Evolutionary conservation across 2,329 filamentous ascomycete species (phyloP), one percentile per base, ranked within the genome.

Genomic region (Aspergillus niger): DNA sequence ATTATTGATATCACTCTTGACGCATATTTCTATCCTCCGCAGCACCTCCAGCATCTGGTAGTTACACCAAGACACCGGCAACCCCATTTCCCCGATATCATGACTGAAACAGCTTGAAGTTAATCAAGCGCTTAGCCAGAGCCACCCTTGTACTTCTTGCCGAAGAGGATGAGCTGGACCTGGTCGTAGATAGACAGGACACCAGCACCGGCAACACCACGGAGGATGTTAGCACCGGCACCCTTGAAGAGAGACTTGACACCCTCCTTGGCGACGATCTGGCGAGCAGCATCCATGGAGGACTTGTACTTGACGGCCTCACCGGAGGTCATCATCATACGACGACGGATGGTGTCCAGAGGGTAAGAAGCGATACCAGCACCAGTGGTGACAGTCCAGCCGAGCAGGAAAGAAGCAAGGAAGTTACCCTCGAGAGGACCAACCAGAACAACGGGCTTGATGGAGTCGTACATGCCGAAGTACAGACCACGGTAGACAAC

Each of bases 401-500:
- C 95, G 83, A 99, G 95, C 80, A 87, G 79, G 92, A 99, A 99
- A 73, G 95, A 99, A 82, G 95, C 95, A 78, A 99, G 86, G 93
- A 99, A 99, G 91, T 94, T 97, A 86, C 93, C 93, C 85, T 92
- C 88, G 76, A 99, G 92, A 81, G 80, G 67, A 81, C 95, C 95
- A 80, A 90, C 88, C 71, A 99, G 92, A 83, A 98, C 82, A 79
- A 98, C 91, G 75, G 95, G 95, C 92, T 99, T 99, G 88, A 99
- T 89, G 75, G 95, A 99, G 86, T 99, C 95, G 92, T 99, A 99
- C 91, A 99, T 91, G 81, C 95, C 95, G 91, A 99, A 99, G 93
- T 99, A 99, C 77, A 99, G 92, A 97, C 95, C 95, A 92, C 95
- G 95, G 92, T 99, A 99, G 85, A 99, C 95, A 77, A 99, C 83